Conservation (phyloP, 106 monocot genomes). For the Hemerocallis citrina region DNA sequence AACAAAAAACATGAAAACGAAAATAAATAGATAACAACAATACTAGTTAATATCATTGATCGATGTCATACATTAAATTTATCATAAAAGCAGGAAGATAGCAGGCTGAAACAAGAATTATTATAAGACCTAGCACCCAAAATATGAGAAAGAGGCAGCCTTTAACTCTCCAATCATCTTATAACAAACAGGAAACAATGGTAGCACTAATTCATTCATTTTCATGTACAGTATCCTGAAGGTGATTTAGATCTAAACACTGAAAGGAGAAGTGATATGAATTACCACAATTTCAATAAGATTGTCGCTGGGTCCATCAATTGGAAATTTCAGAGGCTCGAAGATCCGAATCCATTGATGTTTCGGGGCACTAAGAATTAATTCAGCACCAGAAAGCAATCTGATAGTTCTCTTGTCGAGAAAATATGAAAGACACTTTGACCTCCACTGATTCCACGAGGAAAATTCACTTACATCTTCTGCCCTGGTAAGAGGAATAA, state of each 20-base stretch:
- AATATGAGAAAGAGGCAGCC: too few species aligned
- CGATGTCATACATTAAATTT: too few species aligned
- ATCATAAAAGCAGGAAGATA: too few species aligned
- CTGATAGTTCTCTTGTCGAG: constrained; percentile 62
- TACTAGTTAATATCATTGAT: too few species aligned
- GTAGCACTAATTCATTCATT: too few species aligned
- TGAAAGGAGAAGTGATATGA: not conserved
- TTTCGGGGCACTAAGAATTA: constrained; percentile 70
- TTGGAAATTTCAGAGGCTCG: constrained; percentile 36
- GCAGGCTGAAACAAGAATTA: too few species aligned
- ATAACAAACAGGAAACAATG: too few species aligned
- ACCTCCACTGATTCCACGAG: constrained; percentile 53
- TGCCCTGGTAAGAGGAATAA: constrained; percentile 15
- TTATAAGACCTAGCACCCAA: too few species aligned
- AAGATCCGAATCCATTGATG: constrained; percentile 60
- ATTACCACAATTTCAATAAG: constrained; percentile 59
- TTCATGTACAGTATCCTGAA: too few species aligned
- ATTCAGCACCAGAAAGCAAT: constrained; percentile 57
- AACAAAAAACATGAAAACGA: too few species aligned
- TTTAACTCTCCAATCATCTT: too few species aligned
- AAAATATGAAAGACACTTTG: constrained; percentile 53
- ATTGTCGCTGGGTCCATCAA: constrained; percentile 16
- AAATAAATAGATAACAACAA: too few species aligned
- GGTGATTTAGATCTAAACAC: not conserved
- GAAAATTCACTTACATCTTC: constrained; percentile 14